Percentiles rank a stretch among this genome's conserved stretches.
Evolutionary conservation across 164 flowering plant genomes (phyloP).

Genomic region (Magnolia changhungtana): DNA sequence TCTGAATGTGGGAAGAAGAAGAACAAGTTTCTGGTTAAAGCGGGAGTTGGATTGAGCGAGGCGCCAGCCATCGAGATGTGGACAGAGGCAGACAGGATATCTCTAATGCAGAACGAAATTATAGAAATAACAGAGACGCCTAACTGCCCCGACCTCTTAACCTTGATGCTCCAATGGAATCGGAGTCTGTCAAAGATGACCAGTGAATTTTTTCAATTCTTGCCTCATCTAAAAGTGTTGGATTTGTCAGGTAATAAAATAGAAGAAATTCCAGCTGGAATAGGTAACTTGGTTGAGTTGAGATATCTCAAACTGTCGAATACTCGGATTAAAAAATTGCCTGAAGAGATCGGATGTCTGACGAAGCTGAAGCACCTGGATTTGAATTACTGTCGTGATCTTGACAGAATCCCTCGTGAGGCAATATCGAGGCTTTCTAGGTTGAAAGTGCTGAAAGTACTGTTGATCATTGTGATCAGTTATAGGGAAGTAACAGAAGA

Average conservation of each 20-base stretch:
- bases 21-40: slow-evolving; percentile 7
- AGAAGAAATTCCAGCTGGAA: slow-evolving; percentile 8
- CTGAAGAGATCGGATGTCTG: neutral
- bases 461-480: too few species aligned
- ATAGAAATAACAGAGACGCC: neutral
- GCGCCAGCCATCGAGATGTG: slow-evolving; percentile 3
- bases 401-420: too few species aligned
- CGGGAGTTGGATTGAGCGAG: neutral
- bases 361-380: slow-evolving; percentile 8
- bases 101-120: slow-evolving; percentile 9
- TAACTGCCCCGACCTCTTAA: slow-evolving; percentile 15
- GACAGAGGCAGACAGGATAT: slow-evolving; percentile 13
- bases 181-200: neutral
- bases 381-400: neutral
- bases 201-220: slow-evolving; percentile 5
- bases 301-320: slow-evolving; percentile 8
- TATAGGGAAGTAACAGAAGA: too few species aligned
- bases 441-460: too few species aligned
- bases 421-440: too few species aligned
- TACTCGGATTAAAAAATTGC: slow-evolving; percentile 1
- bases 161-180: slow-evolving; percentile 17
- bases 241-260: slow-evolving; percentile 20
- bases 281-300: slow-evolving; percentile 6
- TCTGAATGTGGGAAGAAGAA: slow-evolving; percentile 2
- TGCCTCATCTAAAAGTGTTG: slow-evolving; percentile 16